Evolutionary conservation across 176 grass and related monocot species (phyloP), one percentile per base, ranked within the genome.

Genomic region (Juncus inflexus): DNA sequence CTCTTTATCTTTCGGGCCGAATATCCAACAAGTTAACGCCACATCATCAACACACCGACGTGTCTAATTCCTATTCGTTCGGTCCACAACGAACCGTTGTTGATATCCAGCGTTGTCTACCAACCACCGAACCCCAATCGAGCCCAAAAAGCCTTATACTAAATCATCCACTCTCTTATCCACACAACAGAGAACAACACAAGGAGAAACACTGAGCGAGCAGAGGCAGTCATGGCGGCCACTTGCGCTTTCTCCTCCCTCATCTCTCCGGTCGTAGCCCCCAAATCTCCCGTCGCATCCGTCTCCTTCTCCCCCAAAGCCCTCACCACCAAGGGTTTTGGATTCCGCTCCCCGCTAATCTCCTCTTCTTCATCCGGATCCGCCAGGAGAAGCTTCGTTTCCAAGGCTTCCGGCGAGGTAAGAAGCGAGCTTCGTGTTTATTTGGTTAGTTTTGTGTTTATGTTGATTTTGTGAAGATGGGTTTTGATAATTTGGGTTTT

Each of bases 201-300:
- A n/a, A n/a, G 9, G 12, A 52, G 7, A 37, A 42, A n/a, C 39
- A 64, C 76, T 8, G 16, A 38, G 40, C 4, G 4, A 41, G 63
- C 37, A 43, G 49, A 50, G 15, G 9, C 42, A 49, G 40, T 36
- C 60, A 73, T 85, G 80, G 86, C 85, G 75, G 79, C 79, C 78
- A 81, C 77, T 63, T 82, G 67, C 63, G 75, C 78, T 79, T 60
- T 90, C 63, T 65, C 90, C 19, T 61, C 83, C 52, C 39, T 84
- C n/a, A 35, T 78, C 60, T 63, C 54, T 66, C 60, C 69, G 36
- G 51, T 68, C 55, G 65, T 36, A 84, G 62, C 55, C 40, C 35
- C 69, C 56, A 66, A 55, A 9, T 50, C 61, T 62, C 74, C 37
- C 13, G 14, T 14, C 50, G 58, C 65, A 3, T 72, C 58, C 5